Evolutionary conservation across 768 basidiomycete genomes (phyloP).

Genomic region (Mrakia frigida): DNA sequence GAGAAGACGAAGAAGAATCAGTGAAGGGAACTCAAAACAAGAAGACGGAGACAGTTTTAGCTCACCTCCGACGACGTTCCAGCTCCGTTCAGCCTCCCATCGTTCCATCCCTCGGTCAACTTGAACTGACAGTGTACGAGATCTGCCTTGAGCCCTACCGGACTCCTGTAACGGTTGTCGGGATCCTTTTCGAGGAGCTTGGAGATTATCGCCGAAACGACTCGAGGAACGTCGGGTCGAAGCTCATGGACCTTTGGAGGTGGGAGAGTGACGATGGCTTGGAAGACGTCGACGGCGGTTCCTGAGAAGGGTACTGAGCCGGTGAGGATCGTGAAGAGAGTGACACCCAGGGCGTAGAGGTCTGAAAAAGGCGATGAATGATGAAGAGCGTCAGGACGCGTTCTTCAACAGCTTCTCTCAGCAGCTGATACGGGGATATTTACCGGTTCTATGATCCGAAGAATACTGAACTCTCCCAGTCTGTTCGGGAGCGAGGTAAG

Average conservation of each 20-base stretch:
- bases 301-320: constrained; percentile 20
- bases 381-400: neutral
- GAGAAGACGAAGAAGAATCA: constrained; percentile 49
- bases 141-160: constrained; percentile 63
- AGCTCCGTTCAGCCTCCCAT: too few relatives aligned
- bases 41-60: neutral
- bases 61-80: neutral
- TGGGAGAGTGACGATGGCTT: constrained; percentile 65
- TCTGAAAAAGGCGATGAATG: constrained; percentile 51
- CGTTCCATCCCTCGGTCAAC: constrained; percentile 45
- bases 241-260: constrained; percentile 73
- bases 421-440: constrained; percentile 60
- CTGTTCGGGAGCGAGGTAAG: constrained; percentile 71
- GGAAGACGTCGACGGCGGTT: constrained; percentile 57
- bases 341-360: constrained; percentile 64
- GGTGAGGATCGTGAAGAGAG: constrained; percentile 18
- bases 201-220: constrained; percentile 64
- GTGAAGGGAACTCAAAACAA: neutral
- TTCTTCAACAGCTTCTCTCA: too few relatives aligned
- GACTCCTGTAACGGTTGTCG: constrained; percentile 65
- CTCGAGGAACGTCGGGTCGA: constrained; percentile 64
- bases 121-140: constrained; percentile 63
- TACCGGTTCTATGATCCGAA: constrained; percentile 67
- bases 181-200: constrained; percentile 68
- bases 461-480: constrained; percentile 56